These are phyloP conservation scores for Strobilomyces echinocephalus DNA, from an alignment of 768 basidiomycete species.

Conservation along the genomic window DNA sequence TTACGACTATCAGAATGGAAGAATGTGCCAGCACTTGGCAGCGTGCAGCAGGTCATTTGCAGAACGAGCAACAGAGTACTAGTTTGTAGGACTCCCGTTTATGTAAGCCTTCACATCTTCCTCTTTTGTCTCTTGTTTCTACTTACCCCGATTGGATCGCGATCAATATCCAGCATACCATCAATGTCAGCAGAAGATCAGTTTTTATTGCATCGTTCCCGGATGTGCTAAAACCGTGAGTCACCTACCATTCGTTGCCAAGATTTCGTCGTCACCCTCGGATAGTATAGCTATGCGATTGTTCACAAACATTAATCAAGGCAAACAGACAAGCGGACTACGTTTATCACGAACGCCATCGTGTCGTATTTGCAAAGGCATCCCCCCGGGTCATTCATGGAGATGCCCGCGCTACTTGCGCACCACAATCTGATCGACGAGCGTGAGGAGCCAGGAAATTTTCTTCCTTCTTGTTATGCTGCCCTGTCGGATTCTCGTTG, in stretches of 20 bases:
- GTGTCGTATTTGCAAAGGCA: no score
- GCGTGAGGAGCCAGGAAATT: conserved; percentile 70
- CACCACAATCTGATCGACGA: conserved; percentile 92
- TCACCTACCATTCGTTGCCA: neutral
- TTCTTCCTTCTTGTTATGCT: no score
- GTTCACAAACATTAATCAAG: neutral
- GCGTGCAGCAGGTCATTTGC: neutral
- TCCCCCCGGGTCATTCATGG: no score
- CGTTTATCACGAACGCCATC: no score
- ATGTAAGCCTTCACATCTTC: no score
- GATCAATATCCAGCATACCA: neutral
- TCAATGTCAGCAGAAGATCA: no score
- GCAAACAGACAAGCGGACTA: no score
- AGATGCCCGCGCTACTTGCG: conserved; percentile 80
- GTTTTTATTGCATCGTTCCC: no score
- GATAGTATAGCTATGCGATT: neutral
- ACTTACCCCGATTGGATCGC: conserved; percentile 2
- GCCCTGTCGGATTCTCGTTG: neutral
- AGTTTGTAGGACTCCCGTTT: no score
- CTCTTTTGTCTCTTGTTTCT: no score
- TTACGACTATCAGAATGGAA: neutral
- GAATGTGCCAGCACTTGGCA: neutral
- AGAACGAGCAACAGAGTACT: no score
- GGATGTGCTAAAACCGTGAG: neutral
- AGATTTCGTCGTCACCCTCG: neutral